These are phyloP conservation scores for Nitzschia putrida DNA, from an alignment of 108 stramenopile genomes.

Conservation along the genomic window DNA sequence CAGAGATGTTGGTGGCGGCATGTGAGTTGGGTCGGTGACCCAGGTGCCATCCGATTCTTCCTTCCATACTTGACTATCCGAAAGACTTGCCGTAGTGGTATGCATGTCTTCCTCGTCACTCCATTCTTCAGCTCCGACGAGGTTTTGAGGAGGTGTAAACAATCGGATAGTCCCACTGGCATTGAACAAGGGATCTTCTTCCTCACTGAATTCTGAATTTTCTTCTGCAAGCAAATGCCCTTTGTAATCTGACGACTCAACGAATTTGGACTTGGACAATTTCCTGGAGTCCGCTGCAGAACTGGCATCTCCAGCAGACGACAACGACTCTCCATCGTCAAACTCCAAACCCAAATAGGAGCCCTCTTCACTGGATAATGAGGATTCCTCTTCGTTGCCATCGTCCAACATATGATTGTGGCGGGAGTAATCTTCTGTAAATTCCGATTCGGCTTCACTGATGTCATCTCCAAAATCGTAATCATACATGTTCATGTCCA, in stretches of 20 bases:
- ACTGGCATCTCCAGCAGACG: conserved; percentile 1
- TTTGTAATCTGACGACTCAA: background rate
- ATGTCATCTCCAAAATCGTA: conserved; percentile 18
- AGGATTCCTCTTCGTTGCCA: conserved; percentile 9
- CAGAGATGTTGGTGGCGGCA: background rate
- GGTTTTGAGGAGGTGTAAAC: background rate
- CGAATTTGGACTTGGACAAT: background rate
- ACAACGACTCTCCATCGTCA: background rate
- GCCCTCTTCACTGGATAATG: conserved; percentile 11
- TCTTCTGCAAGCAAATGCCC: conserved; percentile 4
- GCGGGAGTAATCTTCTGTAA: conserved; percentile 18
- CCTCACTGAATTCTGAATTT: conserved; percentile 15
- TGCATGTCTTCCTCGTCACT: conserved; percentile 3
- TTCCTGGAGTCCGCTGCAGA: conserved; percentile 9
- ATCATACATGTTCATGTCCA: conserved; percentile 9
- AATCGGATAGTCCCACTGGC: conserved; percentile 1
- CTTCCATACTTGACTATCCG: background rate
- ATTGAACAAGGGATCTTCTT: conserved; percentile 21
- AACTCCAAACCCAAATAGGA: conserved; percentile 3
- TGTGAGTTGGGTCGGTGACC: background rate
- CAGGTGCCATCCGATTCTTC: background rate
- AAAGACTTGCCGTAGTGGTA: background rate
- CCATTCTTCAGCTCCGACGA: background rate
- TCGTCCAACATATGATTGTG: background rate
- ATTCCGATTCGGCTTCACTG: conserved; percentile 17